Evolutionary conservation across 176 grass and related monocot species (phyloP).

Genomic region (Microstegium vimineum): DNA sequence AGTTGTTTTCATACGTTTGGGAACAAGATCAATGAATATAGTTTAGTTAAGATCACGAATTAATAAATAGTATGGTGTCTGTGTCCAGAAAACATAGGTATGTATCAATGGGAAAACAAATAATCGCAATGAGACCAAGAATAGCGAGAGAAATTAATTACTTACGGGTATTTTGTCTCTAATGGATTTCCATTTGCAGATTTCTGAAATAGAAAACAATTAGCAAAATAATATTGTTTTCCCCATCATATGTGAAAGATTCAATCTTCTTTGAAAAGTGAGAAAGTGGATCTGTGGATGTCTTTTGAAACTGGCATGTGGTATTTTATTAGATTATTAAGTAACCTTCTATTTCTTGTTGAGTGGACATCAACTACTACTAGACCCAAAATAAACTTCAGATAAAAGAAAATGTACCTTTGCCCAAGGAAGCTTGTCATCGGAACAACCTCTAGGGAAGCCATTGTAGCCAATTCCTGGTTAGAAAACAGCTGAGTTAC

Average conservation of each 20-base stretch:
- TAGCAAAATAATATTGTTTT: background rate
- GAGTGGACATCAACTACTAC: background rate
- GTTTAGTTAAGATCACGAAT: background rate
- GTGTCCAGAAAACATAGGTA: background rate
- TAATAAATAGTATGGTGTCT: background rate
- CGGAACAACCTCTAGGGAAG: constrained; percentile 99
- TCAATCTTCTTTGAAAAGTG: background rate
- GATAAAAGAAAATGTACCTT: constrained; percentile 51
- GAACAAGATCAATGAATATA: background rate
- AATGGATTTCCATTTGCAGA: constrained; percentile 73
- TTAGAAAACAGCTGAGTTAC: constrained; percentile 17
- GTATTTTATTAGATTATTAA: constrained; percentile 16
- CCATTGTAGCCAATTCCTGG: constrained; percentile 97
- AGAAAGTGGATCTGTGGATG: background rate
- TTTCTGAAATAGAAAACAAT: constrained; percentile 55
- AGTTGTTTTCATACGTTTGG: background rate
- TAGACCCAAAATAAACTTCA: background rate
- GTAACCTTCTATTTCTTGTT: constrained; percentile 2
- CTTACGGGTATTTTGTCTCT: constrained; percentile 95
- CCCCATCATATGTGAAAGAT: background rate
- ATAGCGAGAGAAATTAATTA: constrained; percentile 18
- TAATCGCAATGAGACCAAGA: background rate
- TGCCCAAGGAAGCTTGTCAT: constrained; percentile 92
- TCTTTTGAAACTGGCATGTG: background rate
- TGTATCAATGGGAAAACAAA: background rate